Conservation (phyloP, 192 early-diverging fungal genomes). For the Coemansia sp. region DNA sequence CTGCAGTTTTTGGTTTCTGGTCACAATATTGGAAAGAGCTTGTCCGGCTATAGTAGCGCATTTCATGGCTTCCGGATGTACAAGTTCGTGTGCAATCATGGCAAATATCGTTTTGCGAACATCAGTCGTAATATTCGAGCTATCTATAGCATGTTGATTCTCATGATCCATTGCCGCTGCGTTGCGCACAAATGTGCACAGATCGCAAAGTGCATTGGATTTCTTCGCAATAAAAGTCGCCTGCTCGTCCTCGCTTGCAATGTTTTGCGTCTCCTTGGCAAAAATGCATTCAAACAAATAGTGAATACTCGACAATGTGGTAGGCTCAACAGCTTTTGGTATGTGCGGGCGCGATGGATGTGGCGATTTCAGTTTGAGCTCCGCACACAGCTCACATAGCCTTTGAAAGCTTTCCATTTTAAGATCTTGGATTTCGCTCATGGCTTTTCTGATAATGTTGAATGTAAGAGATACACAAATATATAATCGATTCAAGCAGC, state of each 20-base stretch:
- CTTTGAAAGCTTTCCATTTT: not conserved
- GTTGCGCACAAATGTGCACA: constrained; percentile 45
- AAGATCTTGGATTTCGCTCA: constrained; percentile 1
- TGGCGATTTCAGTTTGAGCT: constrained; percentile 19
- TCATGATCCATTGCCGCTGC: constrained; percentile 28
- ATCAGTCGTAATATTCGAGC: constrained; percentile 7
- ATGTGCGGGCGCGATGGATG: constrained; percentile 41
- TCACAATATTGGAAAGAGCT: constrained; percentile 36
- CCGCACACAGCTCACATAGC: constrained; percentile 17
- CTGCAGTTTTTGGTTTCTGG: constrained; percentile 22
- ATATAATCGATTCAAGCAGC: not conserved
- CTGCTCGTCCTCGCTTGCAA: not conserved
- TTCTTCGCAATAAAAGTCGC: not conserved
- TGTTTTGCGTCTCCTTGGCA: not conserved
- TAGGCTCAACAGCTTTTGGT: constrained; percentile 4
- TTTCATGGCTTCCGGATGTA: constrained; percentile 15
- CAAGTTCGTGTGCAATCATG: constrained; percentile 16
- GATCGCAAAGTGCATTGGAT: constrained; percentile 15
- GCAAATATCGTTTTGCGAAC: constrained; percentile 3
- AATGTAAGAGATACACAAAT: not conserved
- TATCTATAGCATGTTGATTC: constrained; percentile 24
- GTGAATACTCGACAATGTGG: constrained; percentile 14
- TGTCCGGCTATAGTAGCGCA: constrained; percentile 28
- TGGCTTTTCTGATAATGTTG: not conserved
- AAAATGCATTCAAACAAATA: constrained; percentile 13